These are phyloP conservation scores for Filobasidium uniguttulatum DNA, from an alignment of 1,284 basidiomycete genomes.

Conservation along the genomic window DNA sequence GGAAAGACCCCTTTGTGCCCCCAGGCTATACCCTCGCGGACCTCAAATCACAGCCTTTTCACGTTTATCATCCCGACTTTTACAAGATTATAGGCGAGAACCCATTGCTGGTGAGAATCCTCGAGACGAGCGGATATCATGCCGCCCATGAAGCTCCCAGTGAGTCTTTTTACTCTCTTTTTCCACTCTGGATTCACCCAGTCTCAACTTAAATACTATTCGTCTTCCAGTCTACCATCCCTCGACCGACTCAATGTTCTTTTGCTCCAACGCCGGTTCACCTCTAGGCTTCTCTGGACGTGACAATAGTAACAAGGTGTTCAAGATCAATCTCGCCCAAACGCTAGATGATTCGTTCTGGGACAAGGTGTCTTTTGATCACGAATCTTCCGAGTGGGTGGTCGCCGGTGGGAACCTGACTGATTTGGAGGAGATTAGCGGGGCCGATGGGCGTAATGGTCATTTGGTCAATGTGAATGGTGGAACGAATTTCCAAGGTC, in stretches of 20 bases:
- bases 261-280: conserved; percentile 42
- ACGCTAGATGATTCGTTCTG: background rate
- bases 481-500: conserved; percentile 40
- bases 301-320: conserved; percentile 38
- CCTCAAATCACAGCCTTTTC: conserved; percentile 41
- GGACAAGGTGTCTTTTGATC: conserved; percentile 9
- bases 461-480: conserved; percentile 33
- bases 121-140: conserved; percentile 44
- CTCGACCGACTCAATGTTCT: conserved; percentile 47
- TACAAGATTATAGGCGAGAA: conserved; percentile 46
- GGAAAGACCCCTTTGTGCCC: conserved; percentile 21
- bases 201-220: too few species aligned
- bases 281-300: conserved; percentile 33
- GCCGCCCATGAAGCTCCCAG: conserved; percentile 63
- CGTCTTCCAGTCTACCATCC: conserved; percentile 26
- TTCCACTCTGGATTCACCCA: too few species aligned
- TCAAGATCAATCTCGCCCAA: conserved; percentile 5
- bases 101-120: conserved; percentile 48
- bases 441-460: background rate
- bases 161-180: too few species aligned
- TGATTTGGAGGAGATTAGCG: background rate
- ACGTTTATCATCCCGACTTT: conserved; percentile 52
- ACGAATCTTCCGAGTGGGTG: conserved; percentile 16
- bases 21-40: conserved; percentile 20
- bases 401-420: conserved; percentile 34